Evolutionary conservation across 2,329 filamentous ascomycete species (phyloP), one percentile per base, ranked within the genome.

Genomic region (Trichophyton simii): DNA sequence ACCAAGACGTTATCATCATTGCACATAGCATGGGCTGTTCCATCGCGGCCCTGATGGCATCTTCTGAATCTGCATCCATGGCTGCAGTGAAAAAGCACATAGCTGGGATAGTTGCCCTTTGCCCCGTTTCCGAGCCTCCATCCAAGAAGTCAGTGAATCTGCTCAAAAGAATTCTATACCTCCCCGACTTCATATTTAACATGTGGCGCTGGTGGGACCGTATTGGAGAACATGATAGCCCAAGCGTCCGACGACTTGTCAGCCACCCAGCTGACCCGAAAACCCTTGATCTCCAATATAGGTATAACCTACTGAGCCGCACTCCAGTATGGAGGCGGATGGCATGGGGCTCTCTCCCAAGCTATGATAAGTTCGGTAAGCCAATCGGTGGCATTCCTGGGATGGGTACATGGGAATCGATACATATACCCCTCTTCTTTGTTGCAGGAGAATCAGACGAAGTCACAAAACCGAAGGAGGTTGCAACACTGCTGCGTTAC

Each of bases 21-120:
- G 90, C 87, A 1, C 94, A 99, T 70, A 96, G 90, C 71, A 87
- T 96, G 83, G 94, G 94, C 5, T 91, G 88, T 62, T 88, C 88
- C 2, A 77, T 96, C 20, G 84, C 87, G 4, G 86, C 88, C 28
- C 77, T 87, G 15, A 77, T 97, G 59, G 86, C 89, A 8, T 85
- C 83, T 0, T 76, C 79, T 1, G 74, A 80, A 65, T 83, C 80
- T 1, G 73, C 80, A 0, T 76, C 84, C 62, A 76, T 73, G 22
- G 77, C 78, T 28, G 71, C 76, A 1, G 68, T 89, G n/a, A 78
- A 82, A 36, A 73, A 84, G 8, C 78, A 88, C 68, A 81, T 95
- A n/a, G 75, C 85, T 55, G 91, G 89, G 0, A 71, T 96, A 5
- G 78, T 96, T 34, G 89, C 85, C 2, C 86, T 97, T 25, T 96